A percentile compares a stretch with the other conserved stretches of the same genome.
phyloP scores from a whole-genome alignment of 2,329 filamentous ascomycete species.

The Rutstroemia sp. region DNA sequence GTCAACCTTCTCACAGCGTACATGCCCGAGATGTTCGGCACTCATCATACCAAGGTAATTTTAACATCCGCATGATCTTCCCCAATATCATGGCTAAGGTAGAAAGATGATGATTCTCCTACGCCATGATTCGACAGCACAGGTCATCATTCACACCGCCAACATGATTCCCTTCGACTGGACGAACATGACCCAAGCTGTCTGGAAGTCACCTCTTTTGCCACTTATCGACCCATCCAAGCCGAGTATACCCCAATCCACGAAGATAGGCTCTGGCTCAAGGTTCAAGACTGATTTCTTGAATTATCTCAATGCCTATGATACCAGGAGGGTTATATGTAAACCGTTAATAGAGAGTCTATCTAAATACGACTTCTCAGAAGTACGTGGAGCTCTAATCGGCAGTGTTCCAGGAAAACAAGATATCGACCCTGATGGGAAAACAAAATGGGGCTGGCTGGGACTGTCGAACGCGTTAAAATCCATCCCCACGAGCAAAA shows the following conservation, averaged over 20 bases:
- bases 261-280: conserved; percentile 48
- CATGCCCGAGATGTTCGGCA: conserved; percentile 79
- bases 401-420: conserved; percentile 70
- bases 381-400: conserved; percentile 63
- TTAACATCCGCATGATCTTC: neutral
- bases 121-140: conserved; percentile 66
- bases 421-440: conserved; percentile 35
- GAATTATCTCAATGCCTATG: conserved; percentile 65
- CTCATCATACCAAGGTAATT: conserved; percentile 52
- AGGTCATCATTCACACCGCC: conserved; percentile 80
- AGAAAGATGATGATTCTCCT: conserved; percentile 79
- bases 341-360: conserved; percentile 51
- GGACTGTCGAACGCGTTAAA: conserved; percentile 54
- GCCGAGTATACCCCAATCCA: conserved; percentile 4
- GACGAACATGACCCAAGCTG: conserved; percentile 79
- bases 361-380: conserved; percentile 57
- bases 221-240: conserved; percentile 31
- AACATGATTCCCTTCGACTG: conserved; percentile 89
- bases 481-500: conserved; percentile 40
- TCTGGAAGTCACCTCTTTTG: conserved; percentile 70
- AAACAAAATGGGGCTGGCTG: conserved; percentile 71
- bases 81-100: neutral
- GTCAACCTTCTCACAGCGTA: conserved; percentile 65
- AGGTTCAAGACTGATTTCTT: conserved; percentile 72
- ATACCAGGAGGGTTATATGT: conserved; percentile 46